These are phyloP conservation scores for Erodium texanum DNA, from an alignment of 441 rosid species.

Conservation along the genomic window DNA sequence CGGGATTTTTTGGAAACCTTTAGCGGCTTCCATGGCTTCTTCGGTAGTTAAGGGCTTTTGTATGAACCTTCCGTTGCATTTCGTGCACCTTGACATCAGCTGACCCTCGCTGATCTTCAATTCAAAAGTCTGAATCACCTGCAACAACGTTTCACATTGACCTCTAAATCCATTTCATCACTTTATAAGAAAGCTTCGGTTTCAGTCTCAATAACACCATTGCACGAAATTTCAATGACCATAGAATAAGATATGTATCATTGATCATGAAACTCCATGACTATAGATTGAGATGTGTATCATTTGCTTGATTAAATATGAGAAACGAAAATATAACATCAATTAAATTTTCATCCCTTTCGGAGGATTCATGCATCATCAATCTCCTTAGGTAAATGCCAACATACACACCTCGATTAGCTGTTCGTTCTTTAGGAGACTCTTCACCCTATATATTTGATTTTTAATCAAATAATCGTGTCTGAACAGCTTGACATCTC, in stretches of 20 bases:
- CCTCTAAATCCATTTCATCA: conserved; percentile 1
- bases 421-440: conserved; percentile 81
- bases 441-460: conserved; percentile 68
- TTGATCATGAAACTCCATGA: background rate
- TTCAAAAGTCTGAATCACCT: conserved; percentile 68
- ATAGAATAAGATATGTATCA: no score
- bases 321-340: background rate
- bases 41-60: conserved; percentile 69
- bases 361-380: background rate
- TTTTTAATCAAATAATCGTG: conserved; percentile 61
- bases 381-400: background rate
- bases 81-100: conserved; percentile 87
- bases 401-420: conserved; percentile 57
- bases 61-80: conserved; percentile 83
- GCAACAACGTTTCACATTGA: conserved; percentile 15
- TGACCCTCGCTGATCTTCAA: conserved; percentile 60
- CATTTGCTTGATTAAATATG: background rate
- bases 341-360: background rate
- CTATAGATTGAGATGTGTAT: background rate
- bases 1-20: conserved; percentile 87
- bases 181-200: background rate
- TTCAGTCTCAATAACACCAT: background rate
- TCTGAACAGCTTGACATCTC: conserved; percentile 80
- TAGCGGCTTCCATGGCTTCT: conserved; percentile 88
- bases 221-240: no score